Evolutionary conservation across 2,329 filamentous ascomycete genomes (phyloP).

Genomic region (Neonectria magnoliae): DNA sequence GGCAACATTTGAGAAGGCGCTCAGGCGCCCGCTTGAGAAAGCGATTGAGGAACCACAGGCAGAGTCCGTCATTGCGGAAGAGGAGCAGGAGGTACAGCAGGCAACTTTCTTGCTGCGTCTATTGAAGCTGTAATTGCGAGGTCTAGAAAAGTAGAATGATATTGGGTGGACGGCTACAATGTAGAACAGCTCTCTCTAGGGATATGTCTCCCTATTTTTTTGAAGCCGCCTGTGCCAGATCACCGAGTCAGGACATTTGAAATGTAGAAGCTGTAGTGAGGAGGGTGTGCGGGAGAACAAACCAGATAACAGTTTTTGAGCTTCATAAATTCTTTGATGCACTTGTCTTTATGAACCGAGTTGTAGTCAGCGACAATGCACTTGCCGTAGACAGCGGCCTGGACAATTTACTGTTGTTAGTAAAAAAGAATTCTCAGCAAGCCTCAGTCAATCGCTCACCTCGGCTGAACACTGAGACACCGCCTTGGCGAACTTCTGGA

Average conservation of each 20-base stretch:
- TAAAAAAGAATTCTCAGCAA: not conserved
- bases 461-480: constrained; percentile 65
- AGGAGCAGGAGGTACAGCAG: constrained; percentile 87
- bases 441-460: constrained; percentile 49
- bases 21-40: constrained; percentile 78
- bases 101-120: constrained; percentile 82
- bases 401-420: not conserved
- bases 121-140: constrained; percentile 69
- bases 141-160: constrained; percentile 23
- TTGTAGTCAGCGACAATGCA: constrained; percentile 93
- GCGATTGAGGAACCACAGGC: constrained; percentile 36
- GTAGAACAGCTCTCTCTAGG: constrained; percentile 6
- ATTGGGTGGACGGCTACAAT: constrained; percentile 24
- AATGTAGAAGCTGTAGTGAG: not conserved
- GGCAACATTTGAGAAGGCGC: constrained; percentile 76
- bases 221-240: constrained; percentile 38
- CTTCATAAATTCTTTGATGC: constrained; percentile 82
- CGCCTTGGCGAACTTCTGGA: constrained; percentile 65
- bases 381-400: constrained; percentile 90
- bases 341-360: constrained; percentile 90
- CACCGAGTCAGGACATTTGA: constrained; percentile 9
- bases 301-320: constrained; percentile 91
- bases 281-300: constrained; percentile 44
- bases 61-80: constrained; percentile 73
- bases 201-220: constrained; percentile 35